Percentiles rank a stretch among this genome's conserved stretches.
phyloP scores from a whole-genome alignment of 805 yeast genomes.

The Yarrowia keelungensis region DNA sequence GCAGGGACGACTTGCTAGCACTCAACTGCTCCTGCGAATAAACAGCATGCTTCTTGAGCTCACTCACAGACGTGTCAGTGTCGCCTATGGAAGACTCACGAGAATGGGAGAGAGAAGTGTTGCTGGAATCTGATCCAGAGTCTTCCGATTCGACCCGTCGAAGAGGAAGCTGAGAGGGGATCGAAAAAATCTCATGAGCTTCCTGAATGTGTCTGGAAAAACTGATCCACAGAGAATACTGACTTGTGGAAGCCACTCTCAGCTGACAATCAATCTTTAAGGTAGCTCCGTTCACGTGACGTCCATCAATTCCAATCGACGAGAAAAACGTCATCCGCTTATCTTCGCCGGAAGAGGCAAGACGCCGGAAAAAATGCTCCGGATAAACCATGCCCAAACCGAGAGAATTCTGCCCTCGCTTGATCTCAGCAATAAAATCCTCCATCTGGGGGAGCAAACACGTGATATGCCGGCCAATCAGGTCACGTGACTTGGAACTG shows the following conservation, averaged over 20 bases:
- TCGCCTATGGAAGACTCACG: slow-evolving; percentile 1
- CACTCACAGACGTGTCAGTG: slow-evolving; percentile 6
- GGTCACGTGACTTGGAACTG: slow-evolving; percentile 43
- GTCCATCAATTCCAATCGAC: slow-evolving; percentile 64
- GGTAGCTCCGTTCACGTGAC: slow-evolving; percentile 70
- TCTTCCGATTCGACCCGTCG: background rate
- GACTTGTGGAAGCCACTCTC: slow-evolving; percentile 66
- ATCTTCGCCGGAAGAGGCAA: slow-evolving; percentile 41
- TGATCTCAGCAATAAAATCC: slow-evolving; percentile 4
- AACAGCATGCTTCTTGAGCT: background rate
- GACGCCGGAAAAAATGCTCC: slow-evolving; percentile 84
- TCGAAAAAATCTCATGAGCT: slow-evolving; percentile 44
- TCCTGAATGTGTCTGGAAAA: slow-evolving; percentile 63
- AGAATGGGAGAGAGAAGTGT: background rate
- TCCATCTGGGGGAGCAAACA: background rate
- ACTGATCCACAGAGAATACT: slow-evolving; percentile 82
- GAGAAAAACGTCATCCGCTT: slow-evolving; percentile 25
- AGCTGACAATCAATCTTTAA: slow-evolving; percentile 80
- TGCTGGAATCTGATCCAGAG: background rate
- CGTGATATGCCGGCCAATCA: slow-evolving; percentile 51
- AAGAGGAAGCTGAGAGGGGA: slow-evolving; percentile 65
- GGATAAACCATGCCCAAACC: slow-evolving; percentile 80
- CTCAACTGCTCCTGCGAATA: too few species aligned
- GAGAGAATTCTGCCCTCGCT: slow-evolving; percentile 41
- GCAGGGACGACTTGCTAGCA: too few species aligned